Evolutionary conservation across 2,329 filamentous ascomycete genomes (phyloP), one percentile per base, ranked within the genome.

Genomic region (Teratosphaeria zuluensis): DNA sequence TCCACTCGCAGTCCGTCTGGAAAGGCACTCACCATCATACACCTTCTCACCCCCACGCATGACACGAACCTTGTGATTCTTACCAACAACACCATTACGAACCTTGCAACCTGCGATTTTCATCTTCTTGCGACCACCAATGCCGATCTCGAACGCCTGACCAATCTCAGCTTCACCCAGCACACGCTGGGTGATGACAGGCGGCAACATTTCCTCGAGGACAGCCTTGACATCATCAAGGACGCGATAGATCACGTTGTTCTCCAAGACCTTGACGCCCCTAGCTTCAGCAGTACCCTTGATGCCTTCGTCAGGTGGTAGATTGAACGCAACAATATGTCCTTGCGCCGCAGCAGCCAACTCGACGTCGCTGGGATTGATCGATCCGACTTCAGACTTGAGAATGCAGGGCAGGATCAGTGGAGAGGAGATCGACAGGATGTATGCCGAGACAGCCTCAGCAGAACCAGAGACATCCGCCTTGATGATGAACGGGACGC

Each of bases 401-500:
- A 99, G 82, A 59, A 99, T 80, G 58, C 85, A 84, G 14, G 92
- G 83, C 33, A 80, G 83, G 46, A 96, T 86, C 71, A 97, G 90
- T 66, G 90, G 85, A 75, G 88, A 96, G 63, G 92, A 91, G 62
- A 96, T 80, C 60, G 87, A 84, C 61, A 85, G 78, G 59, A 99
- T 81, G 8, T 87, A 86, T 54, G 89, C 87, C 61, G 86, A 80
- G 2, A 97, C 88, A 2, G 94, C 94, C 76, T 99, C 94, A 0
- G 92, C 91, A 0, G 92, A 97, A 42, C 94, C 94, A 61, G 88
- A 89, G 19, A 97, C 94, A 68, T 99, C 94, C 57, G 87, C 92
- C 74, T 95, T 96, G 76, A 99, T 80, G 59, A 94, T 84, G 73
- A 97, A 94, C 66, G 88, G 88, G 54, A 96, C 81, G 16, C 81